Conservation (phyloP, 1,139 yeast species). For the Saccharomyces hybrid region DNA sequence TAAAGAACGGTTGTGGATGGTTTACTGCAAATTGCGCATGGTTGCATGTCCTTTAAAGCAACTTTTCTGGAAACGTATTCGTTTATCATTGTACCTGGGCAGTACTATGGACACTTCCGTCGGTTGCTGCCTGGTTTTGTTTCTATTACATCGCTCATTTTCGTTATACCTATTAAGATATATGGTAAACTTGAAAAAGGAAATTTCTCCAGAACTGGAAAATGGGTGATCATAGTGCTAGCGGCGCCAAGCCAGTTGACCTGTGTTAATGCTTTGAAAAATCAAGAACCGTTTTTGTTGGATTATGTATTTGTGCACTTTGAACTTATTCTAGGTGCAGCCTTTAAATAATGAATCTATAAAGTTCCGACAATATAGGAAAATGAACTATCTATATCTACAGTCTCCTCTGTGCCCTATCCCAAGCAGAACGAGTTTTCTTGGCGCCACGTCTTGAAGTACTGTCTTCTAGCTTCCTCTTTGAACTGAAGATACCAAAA, state of each 20-base stretch:
- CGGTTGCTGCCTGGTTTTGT: background rate
- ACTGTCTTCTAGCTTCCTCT: conserved; percentile 39
- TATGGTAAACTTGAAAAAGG: background rate
- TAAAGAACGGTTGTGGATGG: conserved; percentile 58
- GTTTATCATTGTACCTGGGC: conserved; percentile 19
- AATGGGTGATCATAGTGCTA: background rate
- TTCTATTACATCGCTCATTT: background rate
- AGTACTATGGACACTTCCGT: background rate
- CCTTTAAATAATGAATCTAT: background rate
- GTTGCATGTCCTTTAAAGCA: conserved; percentile 45
- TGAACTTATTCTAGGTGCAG: background rate
- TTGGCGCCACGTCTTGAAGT: conserved; percentile 43
- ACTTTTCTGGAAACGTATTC: conserved; percentile 40
- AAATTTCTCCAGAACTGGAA: background rate
- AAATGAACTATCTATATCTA: conserved; percentile 1
- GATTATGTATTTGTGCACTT: background rate
- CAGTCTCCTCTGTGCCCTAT: conserved; percentile 56
- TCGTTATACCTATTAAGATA: too few relatives aligned
- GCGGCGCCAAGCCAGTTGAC: background rate
- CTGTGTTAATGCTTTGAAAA: background rate
- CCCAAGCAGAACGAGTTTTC: conserved; percentile 54
- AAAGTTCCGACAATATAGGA: background rate
- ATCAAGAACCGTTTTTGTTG: background rate
- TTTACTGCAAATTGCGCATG: conserved; percentile 63
- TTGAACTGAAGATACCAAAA: conserved; percentile 77